Conservation (phyloP, 768 basidiomycete genomes). For the Tephrocybe sp. region DNA sequence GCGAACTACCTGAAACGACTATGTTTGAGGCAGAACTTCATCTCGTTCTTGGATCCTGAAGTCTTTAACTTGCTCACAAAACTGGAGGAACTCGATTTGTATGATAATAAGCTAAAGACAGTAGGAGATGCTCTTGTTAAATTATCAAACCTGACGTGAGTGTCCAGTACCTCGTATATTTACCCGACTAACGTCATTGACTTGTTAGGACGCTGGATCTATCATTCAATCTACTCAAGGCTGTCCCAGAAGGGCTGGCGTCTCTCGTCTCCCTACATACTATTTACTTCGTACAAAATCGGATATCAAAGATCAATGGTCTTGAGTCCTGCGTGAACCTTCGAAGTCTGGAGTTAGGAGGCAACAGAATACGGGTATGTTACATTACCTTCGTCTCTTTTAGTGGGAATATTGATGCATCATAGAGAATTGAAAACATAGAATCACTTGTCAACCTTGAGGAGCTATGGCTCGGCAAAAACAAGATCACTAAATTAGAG, state of each 20-base stretch:
- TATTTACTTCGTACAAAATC: constrained; percentile 95
- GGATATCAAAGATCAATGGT: constrained; percentile 75
- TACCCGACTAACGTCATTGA: not conserved
- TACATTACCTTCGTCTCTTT: not conserved
- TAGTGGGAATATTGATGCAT: not conserved
- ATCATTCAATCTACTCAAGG: constrained; percentile 88
- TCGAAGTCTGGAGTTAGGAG: constrained; percentile 87
- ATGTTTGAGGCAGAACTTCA: constrained; percentile 84
- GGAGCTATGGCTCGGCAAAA: constrained; percentile 97
- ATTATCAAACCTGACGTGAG: constrained; percentile 56
- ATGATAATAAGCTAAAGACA: constrained; percentile 90
- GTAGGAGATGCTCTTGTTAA: constrained; percentile 64
- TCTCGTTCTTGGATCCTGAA: constrained; percentile 68
- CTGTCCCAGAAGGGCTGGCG: constrained; percentile 61
- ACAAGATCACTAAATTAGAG: constrained; percentile 89
- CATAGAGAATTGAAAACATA: constrained; percentile 83
- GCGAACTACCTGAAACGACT: constrained; percentile 63
- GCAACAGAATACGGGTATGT: constrained; percentile 85
- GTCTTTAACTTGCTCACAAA: constrained; percentile 63
- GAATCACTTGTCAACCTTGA: constrained; percentile 79
- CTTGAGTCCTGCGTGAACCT: constrained; percentile 56
- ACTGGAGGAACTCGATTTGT: constrained; percentile 89
- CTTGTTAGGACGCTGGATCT: constrained; percentile 73
- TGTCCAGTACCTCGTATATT: constrained; percentile 6
- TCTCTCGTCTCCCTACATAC: constrained; percentile 63